These are phyloP conservation scores for Rhipidocladum racemiflorum DNA, from an alignment of 176 grass and related monocot species.

Conservation along the genomic window DNA sequence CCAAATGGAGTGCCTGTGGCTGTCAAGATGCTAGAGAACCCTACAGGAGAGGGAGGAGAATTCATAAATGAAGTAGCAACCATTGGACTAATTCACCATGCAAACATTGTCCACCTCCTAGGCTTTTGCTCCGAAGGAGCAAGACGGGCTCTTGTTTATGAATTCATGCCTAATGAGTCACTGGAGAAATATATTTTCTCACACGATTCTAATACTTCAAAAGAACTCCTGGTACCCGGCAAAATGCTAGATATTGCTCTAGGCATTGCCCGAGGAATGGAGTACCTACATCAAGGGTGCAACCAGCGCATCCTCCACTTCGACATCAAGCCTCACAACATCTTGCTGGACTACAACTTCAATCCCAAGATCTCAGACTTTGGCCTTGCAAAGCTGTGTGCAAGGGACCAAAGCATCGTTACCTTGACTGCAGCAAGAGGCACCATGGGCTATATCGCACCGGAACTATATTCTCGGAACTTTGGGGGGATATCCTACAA, in stretches of 20 bases:
- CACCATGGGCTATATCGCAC: conserved; percentile 51
- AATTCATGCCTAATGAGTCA: too few species aligned
- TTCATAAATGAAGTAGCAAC: conserved; percentile 87
- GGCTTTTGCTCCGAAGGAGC: conserved; percentile 59
- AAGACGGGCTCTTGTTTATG: too few species aligned
- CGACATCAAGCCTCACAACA: too few species aligned
- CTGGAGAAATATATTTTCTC: too few species aligned
- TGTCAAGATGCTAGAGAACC: conserved; percentile 58
- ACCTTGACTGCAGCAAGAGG: conserved; percentile 44
- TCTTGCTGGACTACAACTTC: conserved; percentile 41
- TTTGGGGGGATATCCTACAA: too few species aligned
- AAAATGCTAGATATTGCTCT: too few species aligned
- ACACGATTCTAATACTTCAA: too few species aligned
- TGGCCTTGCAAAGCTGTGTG: conserved; percentile 61
- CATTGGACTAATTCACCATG: conserved; percentile 58
- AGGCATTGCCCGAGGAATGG: too few species aligned
- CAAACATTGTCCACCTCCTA: conserved; percentile 54
- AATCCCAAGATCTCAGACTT: conserved; percentile 68
- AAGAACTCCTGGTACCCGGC: too few species aligned
- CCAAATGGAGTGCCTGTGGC: conserved; percentile 58
- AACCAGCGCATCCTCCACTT: too few species aligned
- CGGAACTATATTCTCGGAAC: too few species aligned
- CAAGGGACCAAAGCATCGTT: conserved; percentile 58
- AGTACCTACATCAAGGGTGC: too few species aligned
- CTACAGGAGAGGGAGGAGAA: conserved; percentile 46